phyloP scores from a whole-genome alignment of 768 basidiomycete genomes.

The Vararia minispora region DNA sequence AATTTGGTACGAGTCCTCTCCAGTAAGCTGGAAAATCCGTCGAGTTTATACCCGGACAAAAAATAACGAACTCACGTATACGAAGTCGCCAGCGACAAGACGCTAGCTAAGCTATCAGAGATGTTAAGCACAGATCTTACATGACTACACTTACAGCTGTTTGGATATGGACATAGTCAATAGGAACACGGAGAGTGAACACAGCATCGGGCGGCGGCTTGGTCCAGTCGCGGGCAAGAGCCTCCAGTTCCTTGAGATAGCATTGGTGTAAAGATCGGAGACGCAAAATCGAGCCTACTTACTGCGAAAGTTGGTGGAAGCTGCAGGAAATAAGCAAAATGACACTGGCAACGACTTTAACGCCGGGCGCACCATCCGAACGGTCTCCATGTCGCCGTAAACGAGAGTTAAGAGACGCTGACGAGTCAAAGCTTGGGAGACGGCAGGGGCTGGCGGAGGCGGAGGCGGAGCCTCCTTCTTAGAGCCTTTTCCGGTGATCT shows the following conservation, averaged over 20 bases:
- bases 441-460: conserved; percentile 35
- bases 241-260: conserved; percentile 58
- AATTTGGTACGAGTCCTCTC: conserved; percentile 84
- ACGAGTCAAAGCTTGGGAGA: conserved; percentile 45
- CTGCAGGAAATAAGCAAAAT: conserved; percentile 23
- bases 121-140: conserved; percentile 1
- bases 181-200: conserved; percentile 70
- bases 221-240: conserved; percentile 73
- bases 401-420: conserved; percentile 73
- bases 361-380: conserved; percentile 44
- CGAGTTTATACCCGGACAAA: conserved; percentile 5
- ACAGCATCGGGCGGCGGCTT: conserved; percentile 74
- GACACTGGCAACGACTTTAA: not conserved
- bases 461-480: conserved; percentile 62
- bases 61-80: conserved; percentile 46
- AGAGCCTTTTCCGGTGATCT: conserved; percentile 37
- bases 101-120: conserved; percentile 32
- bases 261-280: conserved; percentile 5
- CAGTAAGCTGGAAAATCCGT: conserved; percentile 43
- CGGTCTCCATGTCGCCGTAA: conserved; percentile 80
- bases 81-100: conserved; percentile 70
- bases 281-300: conserved; percentile 16
- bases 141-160: conserved; percentile 50
- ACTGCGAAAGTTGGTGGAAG: conserved; percentile 61
- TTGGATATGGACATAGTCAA: conserved; percentile 79